Evolutionary conservation across 78 protist genomes (phyloP).

Genomic region (slime mould (Dictyostelium discoideum)): dicty_2.7 NC_007091.3:882501-883000

Average conservation of each 20-base stretch:
- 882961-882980: conserved; percentile 99
- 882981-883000: conserved; percentile 96
- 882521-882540: conserved; percentile 97
- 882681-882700: conserved; percentile 90
- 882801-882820: conserved; percentile 95
- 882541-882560: conserved; percentile 95
- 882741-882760: conserved; percentile 99
- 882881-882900: conserved; percentile 89
- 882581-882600: conserved; percentile 88
- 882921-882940: conserved; percentile 93
- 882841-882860: conserved; percentile 95
- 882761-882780: conserved; percentile 98
- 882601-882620: conserved; percentile 98
- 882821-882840: conserved; percentile 97
- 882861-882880: conserved; percentile 85
- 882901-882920: conserved; percentile 90
- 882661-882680: conserved; percentile 94
- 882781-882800: conserved; percentile 94
- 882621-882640: conserved; percentile 98
- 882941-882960: conserved; percentile 95
- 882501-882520: conserved; percentile 97
- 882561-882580: conserved; percentile 88
- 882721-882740: conserved; percentile 98
- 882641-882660: conserved; percentile 99
- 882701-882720: conserved; percentile 92